Conservation (phyloP, 2,329 filamentous ascomycete genomes). For the Stachybotrys chartarum region DNA sequence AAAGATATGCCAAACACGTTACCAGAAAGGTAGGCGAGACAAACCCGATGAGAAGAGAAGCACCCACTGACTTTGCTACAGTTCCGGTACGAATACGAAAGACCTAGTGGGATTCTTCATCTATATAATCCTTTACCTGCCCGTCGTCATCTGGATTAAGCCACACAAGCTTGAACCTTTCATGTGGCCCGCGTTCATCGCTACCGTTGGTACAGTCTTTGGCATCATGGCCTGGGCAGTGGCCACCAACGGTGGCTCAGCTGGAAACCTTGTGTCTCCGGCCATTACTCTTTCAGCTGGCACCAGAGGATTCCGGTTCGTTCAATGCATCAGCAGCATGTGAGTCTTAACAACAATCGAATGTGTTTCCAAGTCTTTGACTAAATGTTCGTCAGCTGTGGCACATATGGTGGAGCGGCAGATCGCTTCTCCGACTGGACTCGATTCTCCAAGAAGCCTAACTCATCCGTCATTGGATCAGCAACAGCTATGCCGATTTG, state of each 20-base stretch:
- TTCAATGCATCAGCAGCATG: background rate
- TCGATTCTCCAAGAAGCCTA: background rate
- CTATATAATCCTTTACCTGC: background rate
- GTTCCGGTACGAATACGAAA: slow-evolving; percentile 1
- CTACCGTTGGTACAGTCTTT: background rate
- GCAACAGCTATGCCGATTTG: background rate
- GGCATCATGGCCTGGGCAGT: slow-evolving; percentile 2
- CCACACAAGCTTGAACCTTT: slow-evolving; percentile 2
- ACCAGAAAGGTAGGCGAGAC: background rate
- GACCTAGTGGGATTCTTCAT: slow-evolving; percentile 1
- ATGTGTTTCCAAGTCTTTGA: background rate
- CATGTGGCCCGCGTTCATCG: slow-evolving; percentile 2
- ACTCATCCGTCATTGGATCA: background rate
- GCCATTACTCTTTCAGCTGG: background rate
- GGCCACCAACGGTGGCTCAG: background rate
- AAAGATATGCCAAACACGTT: background rate
- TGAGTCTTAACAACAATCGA: background rate
- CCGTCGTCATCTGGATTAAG: slow-evolving; percentile 1
- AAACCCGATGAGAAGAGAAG: background rate
- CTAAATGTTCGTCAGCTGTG: background rate
- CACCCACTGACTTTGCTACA: background rate
- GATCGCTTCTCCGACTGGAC: background rate
- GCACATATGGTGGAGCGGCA: background rate
- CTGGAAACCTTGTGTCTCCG: background rate
- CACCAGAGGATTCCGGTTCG: background rate